These are phyloP conservation scores for Xylaria arbuscula DNA, from an alignment of 2,329 filamentous ascomycete species.

Conservation along the genomic window DNA sequence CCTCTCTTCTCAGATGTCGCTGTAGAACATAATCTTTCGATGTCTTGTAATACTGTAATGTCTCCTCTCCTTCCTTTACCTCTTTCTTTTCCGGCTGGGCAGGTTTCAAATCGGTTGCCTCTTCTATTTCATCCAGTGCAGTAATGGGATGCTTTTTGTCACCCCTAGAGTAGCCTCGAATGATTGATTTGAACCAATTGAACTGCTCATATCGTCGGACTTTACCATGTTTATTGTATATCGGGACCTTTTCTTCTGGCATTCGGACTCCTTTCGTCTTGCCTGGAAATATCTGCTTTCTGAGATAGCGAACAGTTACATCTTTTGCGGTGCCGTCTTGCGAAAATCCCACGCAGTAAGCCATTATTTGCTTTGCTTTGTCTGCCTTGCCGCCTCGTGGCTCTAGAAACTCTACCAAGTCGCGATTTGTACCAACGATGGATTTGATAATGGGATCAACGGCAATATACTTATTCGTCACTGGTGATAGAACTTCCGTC, in stretches of 20 bases:
- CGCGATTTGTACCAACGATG: conserved; percentile 75
- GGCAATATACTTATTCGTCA: conserved; percentile 80
- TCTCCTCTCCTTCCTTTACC: conserved; percentile 79
- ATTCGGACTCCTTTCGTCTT: conserved; percentile 89
- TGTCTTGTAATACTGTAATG: conserved; percentile 87
- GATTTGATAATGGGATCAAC: conserved; percentile 80
- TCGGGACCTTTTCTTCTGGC: conserved; percentile 79
- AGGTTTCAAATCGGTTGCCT: conserved; percentile 79
- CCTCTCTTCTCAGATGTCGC: conserved; percentile 89
- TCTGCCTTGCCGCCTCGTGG: conserved; percentile 86
- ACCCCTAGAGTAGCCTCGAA: conserved; percentile 75
- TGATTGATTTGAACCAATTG: conserved; percentile 88
- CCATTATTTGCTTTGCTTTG: conserved; percentile 87
- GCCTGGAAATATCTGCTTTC: conserved; percentile 82
- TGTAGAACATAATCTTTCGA: conserved; percentile 87
- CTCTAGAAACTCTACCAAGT: conserved; percentile 80
- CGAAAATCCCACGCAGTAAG: conserved; percentile 87
- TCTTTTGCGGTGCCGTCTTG: conserved; percentile 91
- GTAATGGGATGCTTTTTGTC: conserved; percentile 66
- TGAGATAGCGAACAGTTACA: conserved; percentile 91
- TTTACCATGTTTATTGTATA: conserved; percentile 82
- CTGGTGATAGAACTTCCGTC: conserved; percentile 87
- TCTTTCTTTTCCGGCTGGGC: conserved; percentile 78
- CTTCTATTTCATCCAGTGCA: conserved; percentile 81
- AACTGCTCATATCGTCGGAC: conserved; percentile 79